A percentile compares a stretch with the other conserved stretches of the same genome.
phyloP scores from a whole-genome alignment of 495 filamentous ascomycete species.

The Lasiosphaeriaceae sp. region DNA sequence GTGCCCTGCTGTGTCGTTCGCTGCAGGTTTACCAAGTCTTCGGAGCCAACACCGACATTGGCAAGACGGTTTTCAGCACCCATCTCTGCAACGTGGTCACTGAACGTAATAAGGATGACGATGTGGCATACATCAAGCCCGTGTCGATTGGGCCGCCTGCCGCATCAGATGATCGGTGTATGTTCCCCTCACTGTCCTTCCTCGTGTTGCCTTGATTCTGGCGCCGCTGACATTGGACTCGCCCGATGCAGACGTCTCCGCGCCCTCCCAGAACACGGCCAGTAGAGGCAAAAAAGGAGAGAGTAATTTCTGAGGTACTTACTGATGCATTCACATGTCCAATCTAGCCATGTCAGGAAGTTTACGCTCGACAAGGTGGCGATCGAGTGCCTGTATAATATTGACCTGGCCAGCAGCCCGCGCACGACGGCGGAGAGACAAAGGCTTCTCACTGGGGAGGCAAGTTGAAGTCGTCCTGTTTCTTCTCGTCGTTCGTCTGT shows the following conservation, averaged over 20 bases:
- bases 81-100: conserved; percentile 60
- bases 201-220: no score
- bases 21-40: conserved; percentile 55
- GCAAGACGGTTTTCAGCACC: conserved; percentile 73
- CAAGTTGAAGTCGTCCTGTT: no score
- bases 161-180: conserved; percentile 63
- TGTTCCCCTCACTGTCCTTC: no score
- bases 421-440: conserved; percentile 56
- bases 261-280: no score
- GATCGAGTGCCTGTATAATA: conserved; percentile 57
- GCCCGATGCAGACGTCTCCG: no score
- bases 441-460: no score
- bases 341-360: conserved; percentile 8
- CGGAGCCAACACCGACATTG: conserved; percentile 76
- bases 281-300: no score
- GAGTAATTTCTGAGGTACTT: no score
- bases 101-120: conserved; percentile 35
- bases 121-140: conserved; percentile 66
- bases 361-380: conserved; percentile 36
- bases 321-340: no score
- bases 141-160: conserved; percentile 65
- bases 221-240: no score
- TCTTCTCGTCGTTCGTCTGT: no score
- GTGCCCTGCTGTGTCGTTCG: no score
- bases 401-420: conserved; percentile 70